Evolutionary conservation across 164 flowering plant genomes (phyloP), one percentile per base, ranked within the genome.

Genomic region (Aristolochia californica): DNA sequence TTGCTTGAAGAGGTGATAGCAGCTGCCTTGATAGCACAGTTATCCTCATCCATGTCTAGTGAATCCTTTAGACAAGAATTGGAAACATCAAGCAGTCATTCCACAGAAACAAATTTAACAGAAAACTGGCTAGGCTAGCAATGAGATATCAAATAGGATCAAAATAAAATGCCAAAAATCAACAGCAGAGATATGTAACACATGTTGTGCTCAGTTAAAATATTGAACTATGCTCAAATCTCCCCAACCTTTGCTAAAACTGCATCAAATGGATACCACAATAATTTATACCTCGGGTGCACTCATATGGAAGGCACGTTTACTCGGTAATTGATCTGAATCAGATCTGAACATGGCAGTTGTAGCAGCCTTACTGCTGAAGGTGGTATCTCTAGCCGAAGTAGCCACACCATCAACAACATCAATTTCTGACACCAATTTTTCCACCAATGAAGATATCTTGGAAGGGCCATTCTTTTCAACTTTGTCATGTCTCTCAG

Each of bases 251-350:
- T 28, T 28, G 40, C 40, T 34, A 34, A 9, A 21, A 17, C 2
- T 21, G 16, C 22, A 47, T 47, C 5, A 47, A 47, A 17, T 7
- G 22, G 20, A 47, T 7, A 4, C 20, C 10, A 21, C 1, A 17
- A 21, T 17, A n/a, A 14, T 24, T 38, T 43, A 45, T 49, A 89
- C 98, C 96, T 94, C 97, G 68, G 78, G 84, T 23, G 95, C 97
- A 75, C 84, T 84, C 88, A 94, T 94, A 70, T 75, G 78, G 71
- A 88, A 94, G 23, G 78, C 82, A 22, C 72, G 73, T 56, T 73
- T 84, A 65, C 62, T 80, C 59, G 59, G 77, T 34, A 71, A 43
- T 28, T 68, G 68, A 51, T 67, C 55, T 43, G 58, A 26, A 44
- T n/a, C 62, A 60, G 62, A 53, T 23, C 56, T 56, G 7, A 34